A percentile compares a stretch with the other conserved stretches of the same genome.
These are phyloP conservation scores for Phialophora macrospora DNA, from an alignment of 2,329 filamentous ascomycete genomes.

Conservation along the genomic window DNA sequence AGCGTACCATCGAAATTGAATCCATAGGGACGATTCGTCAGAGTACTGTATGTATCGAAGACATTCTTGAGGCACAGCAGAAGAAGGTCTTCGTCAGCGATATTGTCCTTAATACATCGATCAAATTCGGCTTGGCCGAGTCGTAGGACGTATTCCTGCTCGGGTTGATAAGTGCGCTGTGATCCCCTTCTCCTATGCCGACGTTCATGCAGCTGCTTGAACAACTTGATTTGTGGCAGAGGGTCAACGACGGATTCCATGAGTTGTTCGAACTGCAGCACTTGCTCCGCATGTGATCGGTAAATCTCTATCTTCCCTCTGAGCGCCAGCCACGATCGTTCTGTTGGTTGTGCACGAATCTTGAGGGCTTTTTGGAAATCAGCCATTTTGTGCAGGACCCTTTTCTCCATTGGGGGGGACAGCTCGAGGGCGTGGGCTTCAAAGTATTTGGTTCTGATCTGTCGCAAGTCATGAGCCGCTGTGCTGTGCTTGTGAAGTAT, in stretches of 20 bases:
- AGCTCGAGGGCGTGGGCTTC: constrained; percentile 46
- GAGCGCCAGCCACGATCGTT: constrained; percentile 41
- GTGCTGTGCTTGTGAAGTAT: not conserved
- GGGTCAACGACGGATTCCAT: not conserved
- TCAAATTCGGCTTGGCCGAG: constrained; percentile 36
- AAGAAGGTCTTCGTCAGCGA: constrained; percentile 42
- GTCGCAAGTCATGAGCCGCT: constrained; percentile 5
- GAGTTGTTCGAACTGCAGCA: constrained; percentile 19
- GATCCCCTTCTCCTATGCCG: constrained; percentile 19
- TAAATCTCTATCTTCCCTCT: constrained; percentile 40
- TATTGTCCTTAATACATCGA: constrained; percentile 25
- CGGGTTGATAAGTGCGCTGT: constrained; percentile 23
- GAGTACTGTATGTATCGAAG: constrained; percentile 35
- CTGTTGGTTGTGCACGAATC: constrained; percentile 42
- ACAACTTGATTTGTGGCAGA: constrained; percentile 19
- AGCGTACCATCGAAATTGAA: constrained; percentile 34
- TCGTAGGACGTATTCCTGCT: constrained; percentile 39
- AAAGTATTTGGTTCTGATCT: constrained; percentile 39
- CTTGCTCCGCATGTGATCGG: constrained; percentile 37
- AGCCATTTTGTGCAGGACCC: constrained; percentile 46
- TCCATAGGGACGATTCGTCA: constrained; percentile 24
- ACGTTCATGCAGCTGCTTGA: constrained; percentile 30
- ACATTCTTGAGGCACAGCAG: constrained; percentile 41
- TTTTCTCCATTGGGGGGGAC: constrained; percentile 44
- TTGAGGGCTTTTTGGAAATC: constrained; percentile 48